phyloP scores from a whole-genome alignment of 1,139 yeast species.

The Lodderomyces beijingensis region DNA sequence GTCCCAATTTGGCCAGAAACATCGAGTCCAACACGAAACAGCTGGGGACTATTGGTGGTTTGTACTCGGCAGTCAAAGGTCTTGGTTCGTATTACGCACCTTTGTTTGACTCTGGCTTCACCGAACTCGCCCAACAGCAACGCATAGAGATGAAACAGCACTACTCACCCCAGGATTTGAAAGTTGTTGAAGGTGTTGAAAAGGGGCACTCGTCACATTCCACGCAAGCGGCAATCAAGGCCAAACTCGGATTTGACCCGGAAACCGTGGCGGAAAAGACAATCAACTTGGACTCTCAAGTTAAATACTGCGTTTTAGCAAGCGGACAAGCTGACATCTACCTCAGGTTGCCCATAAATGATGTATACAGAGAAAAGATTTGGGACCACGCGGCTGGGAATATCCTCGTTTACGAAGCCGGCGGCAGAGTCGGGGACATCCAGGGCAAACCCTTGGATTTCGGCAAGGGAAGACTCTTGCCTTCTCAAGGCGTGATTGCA shows the following conservation, averaged over 20 bases:
- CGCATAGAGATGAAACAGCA: conserved; percentile 42
- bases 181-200: conserved; percentile 95
- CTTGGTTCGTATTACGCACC: conserved; percentile 65
- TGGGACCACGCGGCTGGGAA: conserved; percentile 99
- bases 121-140: conserved; percentile 35
- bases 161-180: conserved; percentile 43
- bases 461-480: conserved; percentile 78
- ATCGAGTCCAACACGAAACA: conserved; percentile 35
- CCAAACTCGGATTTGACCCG: conserved; percentile 43
- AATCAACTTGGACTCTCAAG: conserved; percentile 87
- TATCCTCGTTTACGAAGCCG: conserved; percentile 80
- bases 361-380: conserved; percentile 81
- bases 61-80: conserved; percentile 73
- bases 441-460: conserved; percentile 71
- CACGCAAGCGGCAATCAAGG: conserved; percentile 75
- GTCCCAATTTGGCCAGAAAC: conserved; percentile 77
- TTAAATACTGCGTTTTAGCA: conserved; percentile 86
- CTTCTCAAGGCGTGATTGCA: conserved; percentile 90
- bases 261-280: conserved; percentile 47
- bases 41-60: conserved; percentile 52
- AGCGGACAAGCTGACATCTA: conserved; percentile 92
- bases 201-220: conserved; percentile 92
- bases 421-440: conserved; percentile 87
- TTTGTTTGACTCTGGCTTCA: conserved; percentile 29
- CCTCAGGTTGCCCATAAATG: conserved; percentile 76